Evolutionary conservation across 1,284 basidiomycete species (phyloP), one percentile per base, ranked within the genome.

Genomic region (Ganoderma leucocontextum): DNA sequence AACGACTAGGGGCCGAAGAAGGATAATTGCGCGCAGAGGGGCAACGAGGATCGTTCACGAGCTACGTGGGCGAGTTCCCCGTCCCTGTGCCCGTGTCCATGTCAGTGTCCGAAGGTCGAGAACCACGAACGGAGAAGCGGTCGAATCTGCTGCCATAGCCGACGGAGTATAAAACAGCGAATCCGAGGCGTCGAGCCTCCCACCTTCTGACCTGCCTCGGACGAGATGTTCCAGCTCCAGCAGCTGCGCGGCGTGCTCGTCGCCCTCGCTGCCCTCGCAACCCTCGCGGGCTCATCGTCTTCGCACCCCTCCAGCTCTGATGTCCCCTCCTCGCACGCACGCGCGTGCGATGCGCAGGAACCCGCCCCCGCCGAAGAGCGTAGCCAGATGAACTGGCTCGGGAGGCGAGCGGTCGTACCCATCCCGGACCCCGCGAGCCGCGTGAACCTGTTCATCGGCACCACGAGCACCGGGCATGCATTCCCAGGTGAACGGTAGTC

Each of bases 361-460:
- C 33, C 10, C 36, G 7, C 19, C 17, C 6, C 35, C 13, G 10
- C 12, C 38, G 58, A 25, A 19, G 38, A 36, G 42, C 47, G 44
- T 17, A 38, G n/a, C 38, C 17, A 29, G 29, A 22, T 25, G n/a
- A 25, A 60, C 33, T 38, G 58, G 58, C 13, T 41, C 25, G 52
- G 52, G 41, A 60, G 58, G 59, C 41, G 66, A 19, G 66, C 63
- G 12, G 52, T 58, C n/a, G 63, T 58, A 8, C 63, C 66, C 17
- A 68, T 75, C 7, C 42, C 65, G 13, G 76, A 79, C 62, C 76
- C 79, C 4, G 78, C 80, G 1, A 77, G 76, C 63, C 72, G 76
- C 17, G 88, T 89, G 49, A 85, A 87, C 69, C 80, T 85, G 19
- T 89, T 89, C 76, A 87, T 90, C 35, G 88, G 88, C 25, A 89